Base-by-base conservation (phyloP, 1,284 basidiomycete species). In the Sporisorium iseilematis-ciliati region DNA sequence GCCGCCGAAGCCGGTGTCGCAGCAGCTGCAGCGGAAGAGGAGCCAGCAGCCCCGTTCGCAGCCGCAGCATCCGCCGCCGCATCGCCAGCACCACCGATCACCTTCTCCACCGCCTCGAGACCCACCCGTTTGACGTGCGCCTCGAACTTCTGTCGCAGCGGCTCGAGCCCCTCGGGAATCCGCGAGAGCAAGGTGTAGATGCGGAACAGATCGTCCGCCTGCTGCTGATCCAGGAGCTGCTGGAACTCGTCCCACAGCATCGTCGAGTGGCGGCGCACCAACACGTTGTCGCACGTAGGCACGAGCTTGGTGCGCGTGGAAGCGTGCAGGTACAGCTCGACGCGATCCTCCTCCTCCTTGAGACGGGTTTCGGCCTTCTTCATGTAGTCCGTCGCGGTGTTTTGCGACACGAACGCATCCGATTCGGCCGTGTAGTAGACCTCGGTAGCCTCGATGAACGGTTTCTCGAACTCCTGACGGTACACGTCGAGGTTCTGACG, bases 191-290 rank as follows among this genome's bases (percentile, higher is more conserved):
- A 89, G 7, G 92, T 90, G 88, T 98, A 99, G 94, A 97, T 97
- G 54, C 96, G 90, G 53, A 67, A 75, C 35, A 84, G 75, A 86
- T 99, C 97, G 83, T 94, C 92, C 77, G 93, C 92, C 86, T 95
- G 92, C 84, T 98, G 95, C 84, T 90, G 93, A 84, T 97, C 95
- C 75, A 99, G 91, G 55, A 99, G 87, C 40, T 88, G 88, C 86
- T 97, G 93, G 89, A 99, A 99, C 86, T 92, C 95, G 71, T 97
- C 93, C 91, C 93, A 94, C 90, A 99, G 92, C 55, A 92, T 87
- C 78, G 92, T 90, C 53, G 91, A 88, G 83, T 99, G 96, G 77
- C 92, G 92, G 59, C 92, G 90, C 78, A 99, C 94, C 63, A 99
- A 91, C 49, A 94, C 93, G 69, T 91, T 90, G 86, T 99, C 96